Evolutionary conservation across 164 flowering plant species (phyloP), one percentile per base, ranked within the genome.

Genomic region (Berberis thunbergii): DNA sequence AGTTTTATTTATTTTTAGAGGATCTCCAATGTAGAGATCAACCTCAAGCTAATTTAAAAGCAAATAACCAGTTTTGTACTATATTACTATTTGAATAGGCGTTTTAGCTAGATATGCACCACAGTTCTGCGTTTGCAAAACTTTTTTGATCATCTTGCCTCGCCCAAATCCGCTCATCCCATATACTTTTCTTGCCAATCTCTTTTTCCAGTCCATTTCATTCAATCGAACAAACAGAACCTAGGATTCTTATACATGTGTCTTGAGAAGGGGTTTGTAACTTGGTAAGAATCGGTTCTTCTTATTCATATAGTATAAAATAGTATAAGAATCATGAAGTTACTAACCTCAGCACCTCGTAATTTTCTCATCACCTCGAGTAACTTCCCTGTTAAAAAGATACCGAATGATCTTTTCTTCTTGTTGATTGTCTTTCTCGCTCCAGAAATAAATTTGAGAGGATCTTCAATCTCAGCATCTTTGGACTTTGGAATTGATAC

Each of bases 301-400:
- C 26, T 26, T 26, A 26, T 26, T 26, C 26, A 26, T 26, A 26
- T 26, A 26, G 26, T 26, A 26, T 26, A 26, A 26, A 26, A 26
- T 26, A 26, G 26, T 26, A 26, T 26, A 26, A 26, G 26, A 26
- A 26, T 26, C 26, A 10, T 54, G 2, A 1, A 58, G 1, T 2
- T 57, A 59, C 67, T 4, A 67, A 80, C 88, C 81, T 80, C 81
- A 6, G 79, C 73, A 38, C 85, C 85, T 69, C 62, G 71, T n/a
- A 68, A 52, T 63, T 73, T 77, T 59, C 75, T 74, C 26, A 76
- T 1, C 43, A 56, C 8, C 57, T 80, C 81, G 2, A 81, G 69
- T 1, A 79, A 59, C 60, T 44, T 55, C 13, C 77, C 79, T 2
- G 77, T 80, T 45, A 84, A 75, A 59, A 39, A 50, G 53, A 79